These are phyloP conservation scores for Didymellaceae sp. DNA, from an alignment of 2,329 filamentous ascomycete genomes.

Conservation along the genomic window DNA sequence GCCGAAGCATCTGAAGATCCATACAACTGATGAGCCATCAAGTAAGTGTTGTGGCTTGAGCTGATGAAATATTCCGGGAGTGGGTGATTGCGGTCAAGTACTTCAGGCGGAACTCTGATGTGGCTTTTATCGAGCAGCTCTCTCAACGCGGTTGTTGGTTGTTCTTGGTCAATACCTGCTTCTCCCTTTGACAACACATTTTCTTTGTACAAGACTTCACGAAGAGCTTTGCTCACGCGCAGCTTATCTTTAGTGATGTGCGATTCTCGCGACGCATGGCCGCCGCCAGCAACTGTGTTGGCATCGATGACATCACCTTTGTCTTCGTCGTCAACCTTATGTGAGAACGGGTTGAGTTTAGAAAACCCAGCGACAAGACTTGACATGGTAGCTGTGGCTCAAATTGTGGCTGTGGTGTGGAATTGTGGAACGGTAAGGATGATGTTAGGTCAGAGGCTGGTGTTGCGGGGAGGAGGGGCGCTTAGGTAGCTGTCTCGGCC, in stretches of 20 bases:
- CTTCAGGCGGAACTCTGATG: slow-evolving; percentile 61
- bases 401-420: slow-evolving; percentile 14
- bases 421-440: slow-evolving; percentile 14
- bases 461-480: slow-evolving; percentile 11
- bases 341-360: slow-evolving; percentile 42
- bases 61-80: slow-evolving; percentile 75
- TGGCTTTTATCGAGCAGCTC: slow-evolving; percentile 64
- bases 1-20: slow-evolving; percentile 67
- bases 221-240: slow-evolving; percentile 65
- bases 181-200: slow-evolving; percentile 58
- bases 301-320: slow-evolving; percentile 62
- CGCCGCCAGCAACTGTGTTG: slow-evolving; percentile 63
- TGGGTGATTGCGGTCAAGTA: slow-evolving; percentile 65
- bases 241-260: slow-evolving; percentile 61
- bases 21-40: slow-evolving; percentile 72
- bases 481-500: slow-evolving; percentile 6
- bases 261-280: slow-evolving; percentile 59
- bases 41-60: slow-evolving; percentile 76
- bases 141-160: slow-evolving; percentile 56
- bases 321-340: slow-evolving; percentile 54
- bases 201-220: slow-evolving; percentile 62
- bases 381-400: slow-evolving; percentile 34
- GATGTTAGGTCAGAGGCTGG: slow-evolving; percentile 8
- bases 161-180: slow-evolving; percentile 54
- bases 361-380: slow-evolving; percentile 43